Conservation (phyloP, 768 basidiomycete genomes). For the Tylopilus felleus region DNA sequence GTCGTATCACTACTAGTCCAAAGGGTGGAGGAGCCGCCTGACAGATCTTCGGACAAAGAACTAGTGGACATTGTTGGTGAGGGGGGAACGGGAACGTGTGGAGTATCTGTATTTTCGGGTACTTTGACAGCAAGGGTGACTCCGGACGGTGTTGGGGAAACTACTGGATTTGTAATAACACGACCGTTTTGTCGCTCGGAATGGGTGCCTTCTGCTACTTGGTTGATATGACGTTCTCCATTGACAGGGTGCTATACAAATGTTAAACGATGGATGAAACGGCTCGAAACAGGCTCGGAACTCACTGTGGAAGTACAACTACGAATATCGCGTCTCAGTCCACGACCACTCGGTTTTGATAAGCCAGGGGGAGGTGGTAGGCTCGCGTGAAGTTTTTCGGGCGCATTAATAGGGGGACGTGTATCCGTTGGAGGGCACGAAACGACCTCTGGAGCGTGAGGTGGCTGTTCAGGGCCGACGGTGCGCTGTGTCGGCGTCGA, state of each 20-base stretch:
- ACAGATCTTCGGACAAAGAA: conserved; percentile 20
- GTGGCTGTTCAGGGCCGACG: background rate
- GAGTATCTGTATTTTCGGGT: background rate
- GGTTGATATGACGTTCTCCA: background rate
- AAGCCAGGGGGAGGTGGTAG: conserved; percentile 14
- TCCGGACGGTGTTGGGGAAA: conserved; percentile 9
- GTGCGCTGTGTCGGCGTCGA: conserved; percentile 1
- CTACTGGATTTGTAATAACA: background rate
- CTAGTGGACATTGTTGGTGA: conserved; percentile 13
- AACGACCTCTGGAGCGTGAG: background rate
- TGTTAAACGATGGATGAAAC: background rate
- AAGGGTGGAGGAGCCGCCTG: conserved; percentile 7
- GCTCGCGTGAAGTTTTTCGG: background rate
- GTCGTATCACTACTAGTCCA: conserved; percentile 16
- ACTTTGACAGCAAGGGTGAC: conserved; percentile 8
- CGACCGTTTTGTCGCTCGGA: conserved; percentile 9
- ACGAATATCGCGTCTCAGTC: background rate
- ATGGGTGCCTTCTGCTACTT: background rate
- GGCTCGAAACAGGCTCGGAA: background rate
- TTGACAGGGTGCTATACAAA: conserved; percentile 3
- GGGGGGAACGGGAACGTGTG: conserved; percentile 8
- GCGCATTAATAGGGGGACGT: background rate
- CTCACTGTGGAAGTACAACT: conserved; percentile 1
- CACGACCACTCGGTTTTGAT: background rate
- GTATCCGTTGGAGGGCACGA: background rate